Conservation (phyloP, 331 rosid species). For the Telfairia occidentalis region DNA sequence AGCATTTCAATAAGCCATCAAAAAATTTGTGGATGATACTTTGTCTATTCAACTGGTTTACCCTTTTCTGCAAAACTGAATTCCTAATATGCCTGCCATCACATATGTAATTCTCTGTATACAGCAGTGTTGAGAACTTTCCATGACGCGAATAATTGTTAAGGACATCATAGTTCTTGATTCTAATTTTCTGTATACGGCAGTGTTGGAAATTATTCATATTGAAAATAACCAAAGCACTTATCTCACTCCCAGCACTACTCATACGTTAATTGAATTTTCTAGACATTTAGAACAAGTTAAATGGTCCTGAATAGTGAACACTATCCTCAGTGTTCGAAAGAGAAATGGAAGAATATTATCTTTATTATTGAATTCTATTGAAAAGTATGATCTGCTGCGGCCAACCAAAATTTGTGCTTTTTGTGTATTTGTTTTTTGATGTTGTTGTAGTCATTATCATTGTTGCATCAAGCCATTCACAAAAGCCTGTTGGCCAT, state of each 20-base stretch:
- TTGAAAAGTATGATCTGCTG: not conserved
- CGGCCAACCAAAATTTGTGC: not conserved
- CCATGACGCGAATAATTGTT: not conserved
- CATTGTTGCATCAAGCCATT: not conserved
- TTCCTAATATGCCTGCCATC: not conserved
- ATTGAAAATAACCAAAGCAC: not conserved
- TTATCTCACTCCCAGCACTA: not conserved
- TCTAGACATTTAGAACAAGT: not conserved
- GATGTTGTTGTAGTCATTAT: not conserved
- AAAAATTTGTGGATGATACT: not conserved
- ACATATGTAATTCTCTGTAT: not conserved
- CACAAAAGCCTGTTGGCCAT: not conserved
- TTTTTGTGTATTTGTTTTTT: not conserved
- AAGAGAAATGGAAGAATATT: not conserved
- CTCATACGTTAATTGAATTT: not conserved
- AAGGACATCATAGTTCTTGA: not conserved
- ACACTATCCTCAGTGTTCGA: not conserved
- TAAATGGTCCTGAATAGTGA: not conserved
- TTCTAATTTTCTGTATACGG: no score
- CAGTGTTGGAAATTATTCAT: not conserved
- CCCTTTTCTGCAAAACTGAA: constrained; percentile 1
- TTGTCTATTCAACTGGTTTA: not conserved
- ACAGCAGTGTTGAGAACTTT: not conserved
- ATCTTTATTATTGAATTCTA: not conserved
- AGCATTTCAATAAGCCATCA: not conserved